These are phyloP conservation scores for Aspergillus tubingensis DNA, from an alignment of 2,329 filamentous ascomycete genomes.

Conservation along the genomic window DNA sequence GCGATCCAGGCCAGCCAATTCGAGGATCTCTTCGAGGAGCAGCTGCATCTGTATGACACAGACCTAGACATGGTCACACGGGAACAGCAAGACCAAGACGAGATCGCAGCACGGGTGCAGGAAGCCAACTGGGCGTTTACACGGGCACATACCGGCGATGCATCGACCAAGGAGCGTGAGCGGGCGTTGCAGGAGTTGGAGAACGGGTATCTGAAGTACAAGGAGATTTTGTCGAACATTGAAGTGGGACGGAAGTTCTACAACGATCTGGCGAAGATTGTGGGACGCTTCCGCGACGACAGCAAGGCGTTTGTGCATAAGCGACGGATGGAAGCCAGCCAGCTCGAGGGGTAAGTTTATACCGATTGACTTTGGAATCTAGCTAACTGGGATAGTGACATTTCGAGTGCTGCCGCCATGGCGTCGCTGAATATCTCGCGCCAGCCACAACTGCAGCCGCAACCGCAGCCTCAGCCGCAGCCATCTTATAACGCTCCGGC, in stretches of 20 bases:
- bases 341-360: constrained; percentile 68
- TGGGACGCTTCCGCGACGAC: constrained; percentile 80
- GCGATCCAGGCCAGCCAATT: constrained; percentile 86
- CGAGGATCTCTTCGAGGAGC: constrained; percentile 82
- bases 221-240: constrained; percentile 88
- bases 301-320: constrained; percentile 76
- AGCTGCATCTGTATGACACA: constrained; percentile 76
- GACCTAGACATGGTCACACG: constrained; percentile 71
- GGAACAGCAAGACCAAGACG: constrained; percentile 75
- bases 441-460: constrained; percentile 37
- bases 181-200: constrained; percentile 84
- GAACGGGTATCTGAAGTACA: constrained; percentile 92
- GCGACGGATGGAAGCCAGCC: constrained; percentile 75
- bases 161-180: constrained; percentile 73
- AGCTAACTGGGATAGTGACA: constrained; percentile 47
- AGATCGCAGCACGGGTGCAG: constrained; percentile 67
- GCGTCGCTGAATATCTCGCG: constrained; percentile 55
- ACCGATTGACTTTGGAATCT: too few species aligned
- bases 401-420: constrained; percentile 59
- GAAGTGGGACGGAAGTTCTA: constrained; percentile 95
- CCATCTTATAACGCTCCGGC: constrained; percentile 32
- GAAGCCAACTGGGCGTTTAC: constrained; percentile 79
- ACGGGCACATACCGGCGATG: constrained; percentile 67
- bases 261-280: constrained; percentile 88
- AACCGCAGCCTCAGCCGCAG: background rate